Evolutionary conservation across 2,329 filamentous ascomycete genomes (phyloP), one percentile per base, ranked within the genome.

Genomic region (Arthrobotrys megalospora): DNA sequence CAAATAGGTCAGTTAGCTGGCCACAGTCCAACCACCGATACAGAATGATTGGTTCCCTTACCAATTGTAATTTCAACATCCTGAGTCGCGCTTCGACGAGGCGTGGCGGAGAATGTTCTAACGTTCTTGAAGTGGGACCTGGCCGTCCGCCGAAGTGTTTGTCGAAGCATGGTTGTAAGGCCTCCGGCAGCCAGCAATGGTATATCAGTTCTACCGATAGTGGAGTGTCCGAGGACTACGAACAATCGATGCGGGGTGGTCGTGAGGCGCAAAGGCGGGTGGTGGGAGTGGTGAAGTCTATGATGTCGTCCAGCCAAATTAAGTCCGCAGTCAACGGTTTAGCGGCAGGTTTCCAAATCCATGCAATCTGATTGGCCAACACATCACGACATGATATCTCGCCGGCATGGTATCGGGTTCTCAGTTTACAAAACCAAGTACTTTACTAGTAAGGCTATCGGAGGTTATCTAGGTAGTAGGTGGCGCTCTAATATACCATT

Each of bases 291-390:
- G 55, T 60, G 55, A 60, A 32, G 75, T 71, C 60, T 71, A 66
- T 70, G 72, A 64, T 70, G 72, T 76, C 72, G 65, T 55, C 65
- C 52, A 67, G 66, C 66, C 60, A 71, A 77, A 71, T 71, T 64
- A 55, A 55, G 53, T 62, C 55, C 55, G 47, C 55, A 24, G 41
- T 48, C 43, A 68, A 47, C 70, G 43, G 62, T 67, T 53, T 75
- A 60, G 70, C 62, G 47, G 55, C 58, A 71, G 50, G 75, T 78
- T 78, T 67, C 75, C 50, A 78, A 78, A 71, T 72, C 60, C 62
- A 63, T 28, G 52, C 62, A 63, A 47, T 60, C 75, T 78, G 67
- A 78, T 78, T 78, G 75, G 75, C 67, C 75, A 78, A 78, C 75
- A 72, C 75, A 71, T 55, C 66, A 32, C 65, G 34, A 69, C 36